Percentiles rank a stretch among this genome's conserved stretches.
Evolutionary conservation across 345 rosid genomes (phyloP).

Genomic region (Sisymbrium altissimum): DNA sequence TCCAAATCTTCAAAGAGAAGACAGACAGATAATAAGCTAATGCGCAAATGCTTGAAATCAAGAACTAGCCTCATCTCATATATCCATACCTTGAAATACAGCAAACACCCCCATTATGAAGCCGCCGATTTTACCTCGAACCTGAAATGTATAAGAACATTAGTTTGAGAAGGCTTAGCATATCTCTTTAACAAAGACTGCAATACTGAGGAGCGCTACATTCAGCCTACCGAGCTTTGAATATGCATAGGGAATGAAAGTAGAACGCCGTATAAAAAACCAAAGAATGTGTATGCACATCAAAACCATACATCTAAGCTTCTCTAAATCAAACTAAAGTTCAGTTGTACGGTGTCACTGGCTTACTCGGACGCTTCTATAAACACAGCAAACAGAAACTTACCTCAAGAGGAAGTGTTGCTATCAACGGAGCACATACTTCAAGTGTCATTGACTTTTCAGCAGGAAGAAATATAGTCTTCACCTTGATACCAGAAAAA

Average conservation of each 20-base stretch:
- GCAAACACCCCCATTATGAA: slow-evolving; percentile 75
- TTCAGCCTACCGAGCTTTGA: neutral
- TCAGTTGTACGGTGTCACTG: neutral
- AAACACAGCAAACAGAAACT: slow-evolving; percentile 11
- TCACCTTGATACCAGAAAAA: slow-evolving; percentile 50
- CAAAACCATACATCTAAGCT: neutral
- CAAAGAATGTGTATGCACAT: neutral
- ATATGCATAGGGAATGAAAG: neutral
- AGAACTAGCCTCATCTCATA: neutral
- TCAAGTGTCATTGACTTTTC: slow-evolving; percentile 68
- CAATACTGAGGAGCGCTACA: neutral
- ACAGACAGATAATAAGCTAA: neutral
- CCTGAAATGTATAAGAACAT: slow-evolving; percentile 37
- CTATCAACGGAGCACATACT: slow-evolving; percentile 88
- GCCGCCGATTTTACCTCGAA: slow-evolving; percentile 70
- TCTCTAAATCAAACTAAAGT: neutral
- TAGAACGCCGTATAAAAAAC: neutral
- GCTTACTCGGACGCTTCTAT: neutral
- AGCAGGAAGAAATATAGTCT: slow-evolving; percentile 68
- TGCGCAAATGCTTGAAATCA: neutral
- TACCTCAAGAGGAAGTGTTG: slow-evolving; percentile 95
- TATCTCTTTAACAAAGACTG: neutral
- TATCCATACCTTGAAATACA: slow-evolving; percentile 76
- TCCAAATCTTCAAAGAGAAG: slow-evolving; percentile 60
- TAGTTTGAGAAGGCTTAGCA: slow-evolving; percentile 6